Evolutionary conservation across 2,329 filamentous ascomycete species (phyloP).

Genomic region (Alternaria sp.): DNA sequence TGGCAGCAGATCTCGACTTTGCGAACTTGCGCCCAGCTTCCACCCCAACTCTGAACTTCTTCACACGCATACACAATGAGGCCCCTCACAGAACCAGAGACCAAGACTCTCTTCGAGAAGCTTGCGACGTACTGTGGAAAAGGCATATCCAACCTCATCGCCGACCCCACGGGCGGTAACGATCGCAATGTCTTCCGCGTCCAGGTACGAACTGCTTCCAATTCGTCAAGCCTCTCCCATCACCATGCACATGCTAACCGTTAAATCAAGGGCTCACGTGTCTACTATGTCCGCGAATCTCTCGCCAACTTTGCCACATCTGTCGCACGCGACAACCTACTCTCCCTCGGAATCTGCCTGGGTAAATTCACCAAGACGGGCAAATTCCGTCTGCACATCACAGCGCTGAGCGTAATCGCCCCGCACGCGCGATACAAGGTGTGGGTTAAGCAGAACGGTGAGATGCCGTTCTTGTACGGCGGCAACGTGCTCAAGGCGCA

Average conservation of each 20-base stretch:
- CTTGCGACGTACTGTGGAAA: constrained; percentile 92
- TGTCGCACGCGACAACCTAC: constrained; percentile 80
- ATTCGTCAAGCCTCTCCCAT: not conserved
- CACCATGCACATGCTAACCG: constrained; percentile 12
- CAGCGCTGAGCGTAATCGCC: constrained; percentile 86
- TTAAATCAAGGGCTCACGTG: constrained; percentile 70
- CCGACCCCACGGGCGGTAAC: constrained; percentile 38
- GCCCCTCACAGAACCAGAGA: constrained; percentile 80
- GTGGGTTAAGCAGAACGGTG: constrained; percentile 95
- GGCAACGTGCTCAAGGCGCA: constrained; percentile 87
- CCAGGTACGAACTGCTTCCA: constrained; percentile 49
- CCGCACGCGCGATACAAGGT: constrained; percentile 95
- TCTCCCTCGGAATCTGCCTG: constrained; percentile 88
- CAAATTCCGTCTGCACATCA: constrained; percentile 95
- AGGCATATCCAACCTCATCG: constrained; percentile 79
- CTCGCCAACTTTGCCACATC: constrained; percentile 92
- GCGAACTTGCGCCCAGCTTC: constrained; percentile 25
- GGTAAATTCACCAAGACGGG: constrained; percentile 97
- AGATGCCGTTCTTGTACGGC: constrained; percentile 97
- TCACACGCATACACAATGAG: constrained; percentile 63
- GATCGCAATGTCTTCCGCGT: constrained; percentile 60
- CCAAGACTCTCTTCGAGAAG: constrained; percentile 86
- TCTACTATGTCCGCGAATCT: constrained; percentile 91
- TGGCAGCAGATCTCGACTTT: constrained; percentile 19
- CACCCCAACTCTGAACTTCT: constrained; percentile 11